Conservation (phyloP, 2,329 filamentous ascomycete genomes). For the Botryotinia narcissicola region DNA sequence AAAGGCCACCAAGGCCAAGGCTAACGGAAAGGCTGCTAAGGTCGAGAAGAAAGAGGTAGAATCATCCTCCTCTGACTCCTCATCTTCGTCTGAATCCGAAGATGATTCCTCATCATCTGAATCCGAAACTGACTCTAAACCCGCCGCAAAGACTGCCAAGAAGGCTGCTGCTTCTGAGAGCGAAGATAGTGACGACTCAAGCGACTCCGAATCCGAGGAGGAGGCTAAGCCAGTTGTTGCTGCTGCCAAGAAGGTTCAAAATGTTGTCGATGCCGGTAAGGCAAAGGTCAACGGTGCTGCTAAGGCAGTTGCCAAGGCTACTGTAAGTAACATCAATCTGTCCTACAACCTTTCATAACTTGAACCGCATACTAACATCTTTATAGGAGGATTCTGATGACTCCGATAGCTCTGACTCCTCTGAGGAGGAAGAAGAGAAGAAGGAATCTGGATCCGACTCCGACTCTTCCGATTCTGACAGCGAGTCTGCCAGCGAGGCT, state of each 20-base stretch:
- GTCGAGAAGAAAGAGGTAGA: conserved; percentile 40
- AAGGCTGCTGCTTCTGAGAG: conserved; percentile 36
- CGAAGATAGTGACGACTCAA: conserved; percentile 34
- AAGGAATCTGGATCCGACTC: conserved; percentile 27
- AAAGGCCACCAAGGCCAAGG: conserved; percentile 27
- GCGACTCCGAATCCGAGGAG: conserved; percentile 32
- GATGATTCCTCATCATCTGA: conserved; percentile 26
- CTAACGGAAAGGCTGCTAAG: conserved; percentile 21
- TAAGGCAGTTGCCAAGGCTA: conserved; percentile 35
- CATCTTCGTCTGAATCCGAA: conserved; percentile 34
- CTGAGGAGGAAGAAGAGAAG: conserved; percentile 25
- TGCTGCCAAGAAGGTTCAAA: conserved; percentile 31
- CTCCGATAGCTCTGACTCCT: conserved; percentile 23
- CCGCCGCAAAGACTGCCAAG: conserved; percentile 23
- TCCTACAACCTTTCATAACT: background rate
- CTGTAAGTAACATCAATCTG: conserved; percentile 31
- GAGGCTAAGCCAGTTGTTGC: conserved; percentile 31
- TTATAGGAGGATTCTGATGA: conserved; percentile 9
- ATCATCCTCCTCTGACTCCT: conserved; percentile 37
- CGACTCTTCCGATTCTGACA: conserved; percentile 29
- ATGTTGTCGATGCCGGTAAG: conserved; percentile 33
- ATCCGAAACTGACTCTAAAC: conserved; percentile 30
- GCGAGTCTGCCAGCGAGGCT: conserved; percentile 25
- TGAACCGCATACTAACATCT: background rate
- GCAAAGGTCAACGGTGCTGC: conserved; percentile 35